Percentiles rank a stretch among this genome's conserved stretches.
Evolutionary conservation across 1,139 yeast genomes (phyloP).

Genomic region (Taphrina wiesneri): DNA sequence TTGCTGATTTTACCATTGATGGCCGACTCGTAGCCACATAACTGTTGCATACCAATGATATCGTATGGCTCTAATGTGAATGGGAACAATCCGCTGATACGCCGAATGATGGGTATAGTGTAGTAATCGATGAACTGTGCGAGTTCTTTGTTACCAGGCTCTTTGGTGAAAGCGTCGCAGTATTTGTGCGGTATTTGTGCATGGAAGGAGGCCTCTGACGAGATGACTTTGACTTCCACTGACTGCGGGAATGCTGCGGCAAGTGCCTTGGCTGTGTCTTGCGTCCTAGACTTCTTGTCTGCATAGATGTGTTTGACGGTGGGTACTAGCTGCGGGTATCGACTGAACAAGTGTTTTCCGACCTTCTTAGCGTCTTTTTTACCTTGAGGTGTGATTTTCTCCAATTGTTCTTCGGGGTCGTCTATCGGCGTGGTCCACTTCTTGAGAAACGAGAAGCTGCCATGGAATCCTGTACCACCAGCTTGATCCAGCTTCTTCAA

Average conservation of each 20-base stretch:
- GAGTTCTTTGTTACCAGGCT: conserved; percentile 24
- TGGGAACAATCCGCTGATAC: not conserved
- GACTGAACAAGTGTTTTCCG: conserved; percentile 26
- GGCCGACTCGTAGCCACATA: conserved; percentile 31
- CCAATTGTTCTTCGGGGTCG: conserved; percentile 19
- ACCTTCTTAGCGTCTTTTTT: conserved; percentile 20
- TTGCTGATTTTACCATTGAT: conserved; percentile 11
- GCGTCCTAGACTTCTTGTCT: conserved; percentile 28
- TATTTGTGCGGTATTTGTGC: conserved; percentile 32
- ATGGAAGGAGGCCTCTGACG: conserved; percentile 24
- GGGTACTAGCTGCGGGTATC: conserved; percentile 10
- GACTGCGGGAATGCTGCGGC: conserved; percentile 21
- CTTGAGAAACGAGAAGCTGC: conserved; percentile 10
- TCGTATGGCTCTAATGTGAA: conserved; percentile 7
- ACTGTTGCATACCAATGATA: conserved; percentile 30
- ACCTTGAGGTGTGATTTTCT: conserved; percentile 30
- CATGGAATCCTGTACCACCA: conserved; percentile 18
- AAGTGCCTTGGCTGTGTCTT: conserved; percentile 27
- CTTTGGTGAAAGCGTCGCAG: conserved; percentile 28
- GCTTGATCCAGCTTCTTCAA: conserved; percentile 13
- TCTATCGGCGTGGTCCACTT: conserved; percentile 27
- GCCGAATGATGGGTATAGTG: conserved; percentile 15
- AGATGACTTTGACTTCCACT: conserved; percentile 13
- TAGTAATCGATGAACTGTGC: conserved; percentile 22
- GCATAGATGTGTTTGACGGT: conserved; percentile 28